Evolutionary conservation across 2,329 filamentous ascomycete genomes (phyloP), one percentile per base, ranked within the genome.

Genomic region (Aureobasidium lini): DNA sequence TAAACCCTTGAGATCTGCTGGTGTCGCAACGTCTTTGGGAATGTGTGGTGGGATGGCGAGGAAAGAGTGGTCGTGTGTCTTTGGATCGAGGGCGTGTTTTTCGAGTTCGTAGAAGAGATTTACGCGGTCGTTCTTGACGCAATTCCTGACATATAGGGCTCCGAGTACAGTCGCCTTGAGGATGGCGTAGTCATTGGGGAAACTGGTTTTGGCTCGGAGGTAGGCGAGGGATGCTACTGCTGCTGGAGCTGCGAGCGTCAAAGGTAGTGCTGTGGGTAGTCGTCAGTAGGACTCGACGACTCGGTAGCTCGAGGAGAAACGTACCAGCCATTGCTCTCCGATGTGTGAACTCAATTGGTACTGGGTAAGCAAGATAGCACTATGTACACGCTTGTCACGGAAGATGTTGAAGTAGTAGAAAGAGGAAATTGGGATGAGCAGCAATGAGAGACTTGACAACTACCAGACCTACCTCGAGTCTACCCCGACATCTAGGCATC

Each of bases 71-170:
- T 63, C 47, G 48, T 64, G 64, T 43, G 62, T 62, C 62, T 82
- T 76, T n/a, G 82, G 77, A 3, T 80, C 77, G 4, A 76, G 77
- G 1, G 89, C 90, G 57, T 81, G 76, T 42, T 80, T 73, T 71
- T 96, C 90, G 60, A 95, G 79, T 11, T 76, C 68, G 72, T 95
- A 95, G 74, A 94, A 95, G 39, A 82, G 71, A 68, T 85, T 94
- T 60, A 88, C 69, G 32, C 80, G 81, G 67, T 88, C 87, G 23
- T 73, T 75, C 57, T 67, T 67, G 54, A 71, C 70, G 37, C 67
- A 61, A 8, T 56, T 43, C 16, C 49, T 68, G 53, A 84, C 73
- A 67, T 84, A 93, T 61, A 89, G 70, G 32, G 80, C 81, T 66
- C 57, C 60, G 29, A 50, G 1, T 6, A 57, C 11, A 1, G 44